A percentile compares a stretch with the other conserved stretches of the same genome.
phyloP scores from a whole-genome alignment of 208 protist species.

The Crithidia sp. region DNA sequence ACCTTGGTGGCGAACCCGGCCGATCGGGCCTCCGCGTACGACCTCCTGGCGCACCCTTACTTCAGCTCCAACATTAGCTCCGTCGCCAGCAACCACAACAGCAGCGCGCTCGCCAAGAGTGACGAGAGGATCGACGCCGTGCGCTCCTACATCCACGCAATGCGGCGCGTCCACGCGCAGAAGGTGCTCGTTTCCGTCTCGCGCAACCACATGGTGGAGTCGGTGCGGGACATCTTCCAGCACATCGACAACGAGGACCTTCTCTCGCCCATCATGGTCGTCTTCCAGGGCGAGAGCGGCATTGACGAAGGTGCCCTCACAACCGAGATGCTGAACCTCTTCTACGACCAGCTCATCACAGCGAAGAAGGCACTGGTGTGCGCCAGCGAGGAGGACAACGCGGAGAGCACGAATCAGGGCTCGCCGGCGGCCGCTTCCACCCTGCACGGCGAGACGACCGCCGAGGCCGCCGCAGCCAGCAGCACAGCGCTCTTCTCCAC shows the following conservation, averaged over 20 bases:
- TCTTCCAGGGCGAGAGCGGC: constrained; percentile 75
- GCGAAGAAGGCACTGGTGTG: constrained; percentile 60
- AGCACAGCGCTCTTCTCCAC: constrained; percentile 28
- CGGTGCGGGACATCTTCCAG: constrained; percentile 54
- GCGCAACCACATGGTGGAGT: constrained; percentile 71
- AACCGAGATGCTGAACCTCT: constrained; percentile 75
- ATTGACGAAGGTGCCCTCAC: constrained; percentile 78
- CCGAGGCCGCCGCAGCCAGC: background rate
- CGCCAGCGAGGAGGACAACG: constrained; percentile 13
- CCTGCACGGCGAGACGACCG: background rate
- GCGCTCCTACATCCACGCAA: constrained; percentile 66
- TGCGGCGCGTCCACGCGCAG: constrained; percentile 33
- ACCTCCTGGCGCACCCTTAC: constrained; percentile 68
- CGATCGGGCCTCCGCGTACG: constrained; percentile 46
- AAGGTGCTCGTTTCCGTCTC: constrained; percentile 68
- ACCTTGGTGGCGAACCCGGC: constrained; percentile 40
- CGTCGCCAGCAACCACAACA: constrained; percentile 20
- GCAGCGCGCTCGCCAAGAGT: constrained; percentile 46
- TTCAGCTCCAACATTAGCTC: constrained; percentile 48
- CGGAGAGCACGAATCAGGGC: background rate
- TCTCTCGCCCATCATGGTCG: constrained; percentile 63
- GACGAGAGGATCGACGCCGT: constrained; percentile 68
- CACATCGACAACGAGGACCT: constrained; percentile 48
- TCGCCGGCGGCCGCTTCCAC: background rate
- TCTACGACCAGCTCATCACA: constrained; percentile 63